These are phyloP conservation scores for Amphibolis antarctica DNA, from an alignment of 106 monocot species.

Conservation along the genomic window DNA sequence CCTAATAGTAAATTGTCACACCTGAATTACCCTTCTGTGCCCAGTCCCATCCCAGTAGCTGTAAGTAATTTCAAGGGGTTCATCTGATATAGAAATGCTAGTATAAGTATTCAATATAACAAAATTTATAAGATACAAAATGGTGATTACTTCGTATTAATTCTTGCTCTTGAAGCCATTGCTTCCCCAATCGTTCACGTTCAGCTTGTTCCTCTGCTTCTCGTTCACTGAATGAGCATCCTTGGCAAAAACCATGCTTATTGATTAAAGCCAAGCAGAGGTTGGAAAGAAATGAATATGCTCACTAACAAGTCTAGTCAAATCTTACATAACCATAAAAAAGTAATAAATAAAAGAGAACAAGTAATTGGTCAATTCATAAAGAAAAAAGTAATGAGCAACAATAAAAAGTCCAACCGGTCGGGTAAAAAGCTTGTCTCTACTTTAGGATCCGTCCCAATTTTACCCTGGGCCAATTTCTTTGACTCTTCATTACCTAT, in stretches of 20 bases:
- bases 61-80: conserved; percentile 92
- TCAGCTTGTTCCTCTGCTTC: conserved; percentile 99
- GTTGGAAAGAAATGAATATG: not conserved
- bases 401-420: conserved; percentile 39
- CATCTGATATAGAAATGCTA: conserved; percentile 48
- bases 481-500: conserved; percentile 28
- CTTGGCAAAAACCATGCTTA: conserved; percentile 37
- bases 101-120: not conserved
- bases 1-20: not conserved
- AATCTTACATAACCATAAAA: not conserved
- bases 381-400: not conserved
- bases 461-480: conserved; percentile 44
- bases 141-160: conserved; percentile 56
- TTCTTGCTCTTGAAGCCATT: conserved; percentile 89
- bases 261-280: conserved; percentile 27
- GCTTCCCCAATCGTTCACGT: conserved; percentile 65
- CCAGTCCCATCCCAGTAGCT: conserved; percentile 99
- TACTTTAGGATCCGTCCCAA: conserved; percentile 90
- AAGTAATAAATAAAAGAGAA: not conserved
- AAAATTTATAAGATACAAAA: not conserved
- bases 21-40: conserved; percentile 87
- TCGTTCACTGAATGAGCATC: conserved; percentile 83
- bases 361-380: not conserved
- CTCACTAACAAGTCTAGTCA: not conserved
- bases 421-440: conserved; percentile 99